Evolutionary conservation across 192 early-diverging fungal species (phyloP).

Genomic region (Chytriomyces hyalinus): DNA sequence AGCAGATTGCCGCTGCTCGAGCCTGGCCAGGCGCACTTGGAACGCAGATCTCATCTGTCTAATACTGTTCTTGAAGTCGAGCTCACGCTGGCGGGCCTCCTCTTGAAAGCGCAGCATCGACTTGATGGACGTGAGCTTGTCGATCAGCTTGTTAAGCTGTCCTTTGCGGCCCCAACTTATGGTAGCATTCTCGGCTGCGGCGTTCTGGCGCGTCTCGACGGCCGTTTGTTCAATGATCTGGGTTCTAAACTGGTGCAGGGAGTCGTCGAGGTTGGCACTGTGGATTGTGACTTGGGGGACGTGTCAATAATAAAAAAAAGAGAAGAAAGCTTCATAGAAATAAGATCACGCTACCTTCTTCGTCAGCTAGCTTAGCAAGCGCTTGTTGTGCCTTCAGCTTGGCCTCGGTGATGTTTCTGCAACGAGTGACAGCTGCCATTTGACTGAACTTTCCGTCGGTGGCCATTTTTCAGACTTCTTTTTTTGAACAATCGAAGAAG

Average conservation of each 20-base stretch:
- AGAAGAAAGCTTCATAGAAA: background rate
- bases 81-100: slow-evolving; percentile 25
- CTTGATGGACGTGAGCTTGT: slow-evolving; percentile 33
- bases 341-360: slow-evolving; percentile 22
- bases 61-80: slow-evolving; percentile 20
- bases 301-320: background rate
- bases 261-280: slow-evolving; percentile 32
- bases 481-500: background rate
- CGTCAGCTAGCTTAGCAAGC: slow-evolving; percentile 33
- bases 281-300: slow-evolving; percentile 21
- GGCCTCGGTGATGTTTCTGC: slow-evolving; percentile 24
- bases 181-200: slow-evolving; percentile 26
- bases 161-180: slow-evolving; percentile 23
- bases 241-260: slow-evolving; percentile 18
- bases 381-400: slow-evolving; percentile 33
- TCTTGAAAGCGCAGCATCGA: slow-evolving; percentile 35
- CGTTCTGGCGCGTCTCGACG: slow-evolving; percentile 14
- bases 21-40: slow-evolving; percentile 18
- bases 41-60: slow-evolving; percentile 32
- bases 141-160: slow-evolving; percentile 31
- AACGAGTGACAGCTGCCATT: slow-evolving; percentile 18
- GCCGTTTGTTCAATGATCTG: slow-evolving; percentile 27
- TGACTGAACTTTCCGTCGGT: slow-evolving; percentile 7
- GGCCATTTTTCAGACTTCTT: background rate
- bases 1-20: slow-evolving; percentile 23